Conservation (phyloP, 768 basidiomycete species). For the Xerocomus brunneocitrinus region DNA sequence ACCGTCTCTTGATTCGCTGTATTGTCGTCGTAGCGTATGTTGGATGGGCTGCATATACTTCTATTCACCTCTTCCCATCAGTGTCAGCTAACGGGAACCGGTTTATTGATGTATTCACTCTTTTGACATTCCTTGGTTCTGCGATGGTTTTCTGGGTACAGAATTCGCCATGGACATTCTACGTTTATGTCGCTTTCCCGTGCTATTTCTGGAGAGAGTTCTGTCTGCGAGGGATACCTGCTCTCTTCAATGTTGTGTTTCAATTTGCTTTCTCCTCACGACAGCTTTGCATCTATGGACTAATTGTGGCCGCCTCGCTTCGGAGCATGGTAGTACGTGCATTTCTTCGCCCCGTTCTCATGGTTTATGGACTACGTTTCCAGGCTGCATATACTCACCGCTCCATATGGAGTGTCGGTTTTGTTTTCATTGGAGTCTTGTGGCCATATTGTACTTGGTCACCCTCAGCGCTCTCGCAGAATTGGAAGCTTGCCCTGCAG, state of each 20-base stretch:
- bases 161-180: conserved; percentile 65
- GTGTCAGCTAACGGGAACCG: background rate
- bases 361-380: conserved; percentile 1
- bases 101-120: conserved; percentile 19
- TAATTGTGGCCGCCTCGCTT: conserved; percentile 41
- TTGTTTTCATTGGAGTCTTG: conserved; percentile 50
- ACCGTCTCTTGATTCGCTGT: conserved; percentile 62
- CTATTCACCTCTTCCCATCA: conserved; percentile 46
- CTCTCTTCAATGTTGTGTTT: conserved; percentile 8
- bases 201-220: conserved; percentile 73
- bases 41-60: conserved; percentile 73
- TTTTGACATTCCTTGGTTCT: conserved; percentile 34
- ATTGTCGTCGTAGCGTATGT: conserved; percentile 71
- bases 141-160: conserved; percentile 58
- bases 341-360: background rate
- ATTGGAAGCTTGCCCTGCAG: conserved; percentile 24
- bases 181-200: conserved; percentile 70
- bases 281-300: conserved; percentile 22
- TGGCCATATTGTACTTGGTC: conserved; percentile 66
- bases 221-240: conserved; percentile 20
- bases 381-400: conserved; percentile 71
- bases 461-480: conserved; percentile 22
- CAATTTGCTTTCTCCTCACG: conserved; percentile 22
- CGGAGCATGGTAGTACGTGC: conserved; percentile 69
- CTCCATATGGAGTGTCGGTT: conserved; percentile 67